Evolutionary conservation across 1,284 basidiomycete species (phyloP), one percentile per base, ranked within the genome.

Genomic region (Cutaneotrichosporon daszewskae): DNA sequence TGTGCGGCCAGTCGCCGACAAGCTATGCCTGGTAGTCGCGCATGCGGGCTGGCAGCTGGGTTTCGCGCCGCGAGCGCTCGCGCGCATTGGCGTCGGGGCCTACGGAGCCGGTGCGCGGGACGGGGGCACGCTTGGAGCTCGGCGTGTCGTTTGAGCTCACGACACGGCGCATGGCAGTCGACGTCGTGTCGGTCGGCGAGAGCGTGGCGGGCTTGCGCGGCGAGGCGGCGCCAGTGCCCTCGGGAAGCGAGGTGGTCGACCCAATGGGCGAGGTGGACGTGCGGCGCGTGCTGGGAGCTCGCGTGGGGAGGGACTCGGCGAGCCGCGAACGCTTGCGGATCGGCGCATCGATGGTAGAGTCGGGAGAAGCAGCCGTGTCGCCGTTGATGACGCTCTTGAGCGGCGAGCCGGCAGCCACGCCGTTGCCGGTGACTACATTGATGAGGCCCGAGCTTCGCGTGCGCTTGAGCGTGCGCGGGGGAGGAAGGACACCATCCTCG

Each of bases 51-150:
- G 62, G 62, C 20, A 57, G 32, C 22, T 53, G 56, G 1, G 55
- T 55, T 46, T 65, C 62, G 36, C 62, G 47, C 20, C 52, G 49
- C 7, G 45, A 43, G 14, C 60, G 53, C 40, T 64, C 58, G 20
- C 55, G 54, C 38, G n/a, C 37, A 8, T 28, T 20, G n/a, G n/a
- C n/a, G 3, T 42, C 55, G 22, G 42, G 52, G 20, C 46, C 47
- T 31, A 45, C 55, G 16, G 40, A 45, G 16, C 37, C 48, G 31
- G 34, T 47, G 27, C 57, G 48, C 14, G 12, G 12, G n/a, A 16
- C 31, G 23, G 24, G 31, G 5, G 31, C 32, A 9, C n/a, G 8
- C 11, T 32, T 31, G 8, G 32, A n/a, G 5, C 40, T 36, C 18
- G 45, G 38, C n/a, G 43, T 23, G 23, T 49, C 47, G 18, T 31